Evolutionary conservation across 371 early-diverging fungal genomes (phyloP), one percentile per base, ranked within the genome.

Genomic region (Mucor plumbeus): DNA sequence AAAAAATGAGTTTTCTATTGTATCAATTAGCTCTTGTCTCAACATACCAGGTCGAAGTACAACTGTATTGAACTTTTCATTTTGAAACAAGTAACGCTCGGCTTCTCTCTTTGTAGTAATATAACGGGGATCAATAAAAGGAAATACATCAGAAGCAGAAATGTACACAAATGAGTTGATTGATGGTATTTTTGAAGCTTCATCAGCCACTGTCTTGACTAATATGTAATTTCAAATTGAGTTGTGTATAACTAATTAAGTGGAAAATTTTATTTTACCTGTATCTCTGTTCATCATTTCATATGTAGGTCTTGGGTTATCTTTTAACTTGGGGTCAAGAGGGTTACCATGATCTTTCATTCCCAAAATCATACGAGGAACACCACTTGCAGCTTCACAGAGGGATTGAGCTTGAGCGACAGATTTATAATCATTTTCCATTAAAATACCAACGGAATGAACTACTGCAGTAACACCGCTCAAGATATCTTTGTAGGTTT

Each of bases 81-180:
- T 65, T 15, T 80, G 72, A 57, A 91, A 76, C 33, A 91, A 72
- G 17, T 79, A 84, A 1, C 68, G 67, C 67, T 92, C 93, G 1
- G 86, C 92, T 56, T 92, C 88, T 41, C 91, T 89, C 65, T 92
- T 92, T 15, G 92, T 90, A 9, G 90, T 89, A 65, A 91, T 80
- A 47, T 92, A 92, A 7, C 91, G 82, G 54, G 87, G 82, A 64
- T 90, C 84, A 53, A 92, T 75, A n/a, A 89, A 80, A 3, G 93
- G 93, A 15, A 91, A 70, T 0, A 85, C 63, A 61, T 89, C 90
- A 31, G 85, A 82, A 9, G 91, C 92, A 3, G 93, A 92, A 33
- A 92, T 82, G 67, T 87, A 92, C 11, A 82, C 88, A 73, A 90
- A 92, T 7, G 88, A 81, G 4, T 82, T 76, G 17, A 89, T 77